phyloP scores from a whole-genome alignment of 2,329 filamentous ascomycete genomes.

The Fusarium zealandicum region DNA sequence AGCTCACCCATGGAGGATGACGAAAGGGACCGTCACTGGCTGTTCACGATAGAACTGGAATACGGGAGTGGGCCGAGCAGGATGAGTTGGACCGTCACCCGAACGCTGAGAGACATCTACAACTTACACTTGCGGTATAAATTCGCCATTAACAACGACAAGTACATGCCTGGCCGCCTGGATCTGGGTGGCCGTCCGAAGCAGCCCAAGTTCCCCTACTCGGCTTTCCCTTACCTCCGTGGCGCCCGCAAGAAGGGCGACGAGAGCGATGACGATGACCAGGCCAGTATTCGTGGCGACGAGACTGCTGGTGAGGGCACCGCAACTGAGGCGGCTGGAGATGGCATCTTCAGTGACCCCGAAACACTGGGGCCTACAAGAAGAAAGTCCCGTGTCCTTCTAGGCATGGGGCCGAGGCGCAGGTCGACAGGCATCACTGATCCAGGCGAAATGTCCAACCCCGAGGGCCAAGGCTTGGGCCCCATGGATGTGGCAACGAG shows the following conservation, averaged over 20 bases:
- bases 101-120: conserved; percentile 87
- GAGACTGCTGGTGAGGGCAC: conserved; percentile 61
- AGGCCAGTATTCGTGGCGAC: conserved; percentile 48
- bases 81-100: conserved; percentile 94
- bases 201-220: conserved; percentile 88
- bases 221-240: conserved; percentile 88
- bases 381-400: conserved; percentile 61
- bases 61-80: conserved; percentile 94
- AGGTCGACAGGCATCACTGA: conserved; percentile 61
- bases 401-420: conserved; percentile 56
- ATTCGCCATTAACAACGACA: conserved; percentile 82
- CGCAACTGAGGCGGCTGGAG: conserved; percentile 70
- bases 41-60: conserved; percentile 92
- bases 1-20: conserved; percentile 73
- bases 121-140: conserved; percentile 96
- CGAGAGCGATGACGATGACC: conserved; percentile 77
- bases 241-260: conserved; percentile 81
- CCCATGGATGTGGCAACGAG: conserved; percentile 56
- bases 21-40: conserved; percentile 73
- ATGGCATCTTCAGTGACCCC: conserved; percentile 48
- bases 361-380: conserved; percentile 47
- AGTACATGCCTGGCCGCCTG: conserved; percentile 74
- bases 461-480: conserved; percentile 53
- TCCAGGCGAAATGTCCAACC: conserved; percentile 53
- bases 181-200: conserved; percentile 74